phyloP scores from a whole-genome alignment of 1,284 basidiomycete genomes.

The Papiliotrema terrestris region DNA sequence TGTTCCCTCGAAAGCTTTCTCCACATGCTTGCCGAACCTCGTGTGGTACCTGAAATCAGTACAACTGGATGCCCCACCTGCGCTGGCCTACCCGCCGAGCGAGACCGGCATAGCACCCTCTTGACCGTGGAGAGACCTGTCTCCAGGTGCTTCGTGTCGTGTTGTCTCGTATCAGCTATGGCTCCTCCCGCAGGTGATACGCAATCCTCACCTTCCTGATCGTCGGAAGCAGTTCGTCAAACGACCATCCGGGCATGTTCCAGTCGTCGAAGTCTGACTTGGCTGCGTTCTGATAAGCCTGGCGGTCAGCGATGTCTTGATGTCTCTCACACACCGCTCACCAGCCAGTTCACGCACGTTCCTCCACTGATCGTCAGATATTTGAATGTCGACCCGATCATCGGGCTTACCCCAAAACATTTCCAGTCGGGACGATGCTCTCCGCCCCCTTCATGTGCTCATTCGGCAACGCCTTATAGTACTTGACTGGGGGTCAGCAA shows the following conservation, averaged over 20 bases:
- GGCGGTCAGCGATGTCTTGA: not conserved
- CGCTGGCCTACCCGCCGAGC: not conserved
- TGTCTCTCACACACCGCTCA: not conserved
- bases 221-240: conserved; percentile 6
- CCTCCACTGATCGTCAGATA: not conserved
- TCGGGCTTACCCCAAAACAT: conserved; percentile 4
- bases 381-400: not conserved
- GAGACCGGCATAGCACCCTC: conserved; percentile 1
- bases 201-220: conserved; percentile 3
- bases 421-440: conserved; percentile 5
- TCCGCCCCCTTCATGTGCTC: not conserved
- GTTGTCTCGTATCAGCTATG: not conserved
- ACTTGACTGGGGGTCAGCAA: not conserved
- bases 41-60: not conserved
- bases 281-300: conserved; percentile 8
- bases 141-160: not conserved
- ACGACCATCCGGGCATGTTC: conserved; percentile 10
- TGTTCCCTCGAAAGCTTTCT: not conserved
- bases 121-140: not conserved
- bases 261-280: conserved; percentile 11
- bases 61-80: not conserved
- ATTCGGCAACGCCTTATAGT: not conserved
- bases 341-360: conserved; percentile 2
- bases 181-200: not conserved
- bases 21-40: not conserved